phyloP scores from a whole-genome alignment of 2,329 filamentous ascomycete genomes.

The Fusarium sp. region DNA sequence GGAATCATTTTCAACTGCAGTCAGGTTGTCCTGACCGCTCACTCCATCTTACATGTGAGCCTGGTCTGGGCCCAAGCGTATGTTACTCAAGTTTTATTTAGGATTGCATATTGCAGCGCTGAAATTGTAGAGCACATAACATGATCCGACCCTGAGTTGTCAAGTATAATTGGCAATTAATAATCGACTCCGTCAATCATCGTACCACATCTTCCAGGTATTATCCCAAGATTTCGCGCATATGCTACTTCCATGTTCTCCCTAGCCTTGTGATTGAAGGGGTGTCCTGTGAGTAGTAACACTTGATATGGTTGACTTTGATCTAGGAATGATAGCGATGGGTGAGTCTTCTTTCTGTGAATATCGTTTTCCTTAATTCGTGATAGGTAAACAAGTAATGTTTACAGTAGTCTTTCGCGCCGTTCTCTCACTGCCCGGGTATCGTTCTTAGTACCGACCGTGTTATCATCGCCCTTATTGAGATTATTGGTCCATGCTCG shows the following conservation, averaged over 20 bases:
- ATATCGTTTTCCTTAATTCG: conserved; percentile 1
- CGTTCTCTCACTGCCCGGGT: conserved; percentile 29
- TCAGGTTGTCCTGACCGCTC: conserved; percentile 11
- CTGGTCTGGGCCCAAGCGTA: conserved; percentile 11
- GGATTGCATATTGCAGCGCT: conserved; percentile 18
- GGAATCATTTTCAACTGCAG: not conserved
- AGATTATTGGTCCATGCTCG: not conserved
- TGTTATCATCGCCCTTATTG: not conserved
- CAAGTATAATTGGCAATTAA: conserved; percentile 7
- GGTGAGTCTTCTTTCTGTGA: not conserved
- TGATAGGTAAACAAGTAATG: conserved; percentile 6
- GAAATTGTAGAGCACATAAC: conserved; percentile 14
- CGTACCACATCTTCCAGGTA: conserved; percentile 25
- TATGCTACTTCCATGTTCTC: not conserved
- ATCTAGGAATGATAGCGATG: not conserved
- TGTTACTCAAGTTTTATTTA: not conserved
- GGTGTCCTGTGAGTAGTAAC: not conserved
- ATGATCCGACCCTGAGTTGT: conserved; percentile 27
- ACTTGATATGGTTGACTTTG: not conserved
- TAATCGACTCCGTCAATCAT: conserved; percentile 9
- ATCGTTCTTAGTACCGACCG: conserved; percentile 22
- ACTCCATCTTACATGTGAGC: conserved; percentile 21
- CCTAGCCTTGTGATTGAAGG: not conserved
- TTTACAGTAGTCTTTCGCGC: conserved; percentile 8
- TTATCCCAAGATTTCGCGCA: not conserved